Evolutionary conservation across 2,329 filamentous ascomycete species (phyloP), one percentile per base, ranked within the genome.

Genomic region (Magnaporthiopsis incrustans): DNA sequence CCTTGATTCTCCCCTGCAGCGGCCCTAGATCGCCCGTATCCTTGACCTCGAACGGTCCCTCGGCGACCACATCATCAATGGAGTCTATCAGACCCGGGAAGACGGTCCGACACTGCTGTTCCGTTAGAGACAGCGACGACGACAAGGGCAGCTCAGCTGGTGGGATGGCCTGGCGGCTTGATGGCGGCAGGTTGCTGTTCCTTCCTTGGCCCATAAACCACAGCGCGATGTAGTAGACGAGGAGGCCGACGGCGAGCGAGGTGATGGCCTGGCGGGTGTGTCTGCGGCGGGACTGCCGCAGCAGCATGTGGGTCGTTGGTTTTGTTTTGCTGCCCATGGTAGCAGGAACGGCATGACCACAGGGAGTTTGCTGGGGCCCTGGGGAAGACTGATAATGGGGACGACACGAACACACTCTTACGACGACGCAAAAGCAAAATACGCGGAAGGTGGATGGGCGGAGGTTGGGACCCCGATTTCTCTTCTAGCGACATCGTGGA

Each of bases 11-110:
- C 10, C 74, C 78, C 63, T 81, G 73, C 15, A 79, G 66, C 0
- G 78, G 76, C 0, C 79, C 79, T n/a, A 74, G 35, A 22, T 75
- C 73, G 22, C 76, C 72, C 38, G 70, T 74, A 35, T 74, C 69
- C 59, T 71, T 69, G 35, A 83, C 72, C 4, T 69, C 69, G 68
- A 83, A 82, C 4, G 76, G 73, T 0, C 81, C 81, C 63, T 77
- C 69, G 27, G 76, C 73, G 1, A 81, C 77, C 10, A 74, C 75
- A 61, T 77, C 70, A 53, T 81, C 78, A 65, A 84, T 76, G 64
- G 82, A 77, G 56, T 75, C 74, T 0, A 75, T 79, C 25, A 84
- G 72, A 2, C 76, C 77, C 1, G 82, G 81, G 66, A 84, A 84
- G 1, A 71, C 68, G 56, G 69, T 68, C 10, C 69, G 67, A 70